Percentiles rank a stretch among this genome's conserved stretches.
Evolutionary conservation across 2,329 filamentous ascomycete genomes (phyloP).

Genomic region (Cryoendolithus antarcticus): DNA sequence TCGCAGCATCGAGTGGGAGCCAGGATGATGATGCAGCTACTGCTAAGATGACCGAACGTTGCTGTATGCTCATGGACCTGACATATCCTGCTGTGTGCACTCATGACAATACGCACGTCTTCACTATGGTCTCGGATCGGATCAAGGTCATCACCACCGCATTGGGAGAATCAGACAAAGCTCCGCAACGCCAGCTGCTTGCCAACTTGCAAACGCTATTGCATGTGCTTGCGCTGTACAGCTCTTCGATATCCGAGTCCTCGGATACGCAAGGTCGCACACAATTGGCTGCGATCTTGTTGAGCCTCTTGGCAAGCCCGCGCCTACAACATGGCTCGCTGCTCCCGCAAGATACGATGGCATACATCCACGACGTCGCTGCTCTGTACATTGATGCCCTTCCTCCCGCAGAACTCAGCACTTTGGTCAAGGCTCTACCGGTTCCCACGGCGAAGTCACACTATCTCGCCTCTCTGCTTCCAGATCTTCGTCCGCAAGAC

Average conservation of each 20-base stretch:
- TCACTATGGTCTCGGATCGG: slow-evolving; percentile 14
- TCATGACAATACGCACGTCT: slow-evolving; percentile 8
- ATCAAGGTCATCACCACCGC: slow-evolving; percentile 10
- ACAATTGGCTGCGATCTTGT: slow-evolving; percentile 21
- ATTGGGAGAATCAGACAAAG: slow-evolving; percentile 1
- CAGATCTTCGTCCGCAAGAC: background rate
- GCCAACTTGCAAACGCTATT: slow-evolving; percentile 18
- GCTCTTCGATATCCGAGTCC: slow-evolving; percentile 15
- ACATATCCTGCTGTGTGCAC: slow-evolving; percentile 11
- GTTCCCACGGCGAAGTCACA: slow-evolving; percentile 8
- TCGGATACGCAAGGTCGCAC: slow-evolving; percentile 17
- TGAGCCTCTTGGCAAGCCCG: slow-evolving; percentile 26
- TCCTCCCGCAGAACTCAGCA: slow-evolving; percentile 25
- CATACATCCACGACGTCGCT: slow-evolving; percentile 33
- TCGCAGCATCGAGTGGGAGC: slow-evolving; percentile 4
- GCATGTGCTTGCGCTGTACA: slow-evolving; percentile 29
- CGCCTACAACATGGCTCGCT: slow-evolving; percentile 16
- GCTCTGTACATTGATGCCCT: slow-evolving; percentile 30
- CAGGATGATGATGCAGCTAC: background rate
- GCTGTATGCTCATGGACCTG: slow-evolving; percentile 16
- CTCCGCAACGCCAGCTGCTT: slow-evolving; percentile 1
- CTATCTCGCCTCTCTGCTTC: slow-evolving; percentile 7
- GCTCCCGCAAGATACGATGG: slow-evolving; percentile 21
- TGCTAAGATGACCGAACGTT: slow-evolving; percentile 1
- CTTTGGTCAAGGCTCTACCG: slow-evolving; percentile 17